These are phyloP conservation scores for Perilla frutescens DNA, from an alignment of 257 asterid genomes.

Conservation along the genomic window DNA sequence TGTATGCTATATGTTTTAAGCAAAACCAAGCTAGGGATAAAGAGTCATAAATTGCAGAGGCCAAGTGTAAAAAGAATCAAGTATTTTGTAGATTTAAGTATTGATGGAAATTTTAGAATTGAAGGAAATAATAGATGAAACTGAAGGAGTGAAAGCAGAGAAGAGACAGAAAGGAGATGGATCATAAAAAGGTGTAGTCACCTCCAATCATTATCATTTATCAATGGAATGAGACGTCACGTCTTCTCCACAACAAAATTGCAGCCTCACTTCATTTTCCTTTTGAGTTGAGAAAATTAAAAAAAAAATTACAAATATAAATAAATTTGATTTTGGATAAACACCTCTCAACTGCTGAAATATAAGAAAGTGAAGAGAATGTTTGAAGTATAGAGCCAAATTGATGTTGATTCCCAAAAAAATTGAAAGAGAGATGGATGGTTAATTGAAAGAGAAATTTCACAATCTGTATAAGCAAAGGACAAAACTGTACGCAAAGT, in stretches of 20 bases:
- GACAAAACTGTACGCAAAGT: slow-evolving; percentile 33
- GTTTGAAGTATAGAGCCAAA: slow-evolving; percentile 24
- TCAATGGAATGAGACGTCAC: background rate
- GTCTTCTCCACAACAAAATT: background rate
- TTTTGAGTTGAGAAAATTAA: too few relatives aligned
- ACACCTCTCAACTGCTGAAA: slow-evolving; percentile 23
- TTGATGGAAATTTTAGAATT: too few relatives aligned
- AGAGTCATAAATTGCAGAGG: too few relatives aligned
- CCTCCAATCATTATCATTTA: slow-evolving; percentile 3
- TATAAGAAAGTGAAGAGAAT: slow-evolving; percentile 29
- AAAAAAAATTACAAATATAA: too few relatives aligned
- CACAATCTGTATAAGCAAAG: slow-evolving; percentile 16
- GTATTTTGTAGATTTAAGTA: too few relatives aligned
- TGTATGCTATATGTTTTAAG: too few relatives aligned
- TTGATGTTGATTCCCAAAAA: slow-evolving; percentile 32
- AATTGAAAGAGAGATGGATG: background rate
- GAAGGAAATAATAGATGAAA: too few relatives aligned
- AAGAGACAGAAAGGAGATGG: slow-evolving; percentile 4
- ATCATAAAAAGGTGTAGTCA: slow-evolving; percentile 12
- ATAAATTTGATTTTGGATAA: background rate
- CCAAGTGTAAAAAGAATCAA: too few relatives aligned
- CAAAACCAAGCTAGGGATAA: too few relatives aligned
- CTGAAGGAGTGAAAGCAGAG: too few relatives aligned
- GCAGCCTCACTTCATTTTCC: too few relatives aligned
- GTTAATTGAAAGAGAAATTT: slow-evolving; percentile 19